These are phyloP conservation scores for Barnettozyma sp. DNA, from an alignment of 805 yeast species.

Conservation along the genomic window DNA sequence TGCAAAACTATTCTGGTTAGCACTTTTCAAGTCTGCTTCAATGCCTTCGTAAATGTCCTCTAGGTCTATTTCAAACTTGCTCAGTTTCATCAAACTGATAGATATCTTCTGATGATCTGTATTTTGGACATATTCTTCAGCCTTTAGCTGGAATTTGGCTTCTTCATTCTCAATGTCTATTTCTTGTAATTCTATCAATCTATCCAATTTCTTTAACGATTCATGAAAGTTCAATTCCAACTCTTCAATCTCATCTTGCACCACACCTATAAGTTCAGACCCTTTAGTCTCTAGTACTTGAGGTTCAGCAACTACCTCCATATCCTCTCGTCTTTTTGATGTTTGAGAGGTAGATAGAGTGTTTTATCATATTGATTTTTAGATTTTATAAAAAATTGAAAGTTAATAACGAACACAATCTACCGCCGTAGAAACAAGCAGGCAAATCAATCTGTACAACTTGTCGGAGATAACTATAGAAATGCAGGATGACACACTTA, in stretches of 20 bases:
- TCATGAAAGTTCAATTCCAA: conserved; percentile 10
- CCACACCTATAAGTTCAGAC: conserved; percentile 1
- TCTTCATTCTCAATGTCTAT: conserved; percentile 11
- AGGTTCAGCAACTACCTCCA: too few relatives aligned
- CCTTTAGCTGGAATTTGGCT: conserved; percentile 5
- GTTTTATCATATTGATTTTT: too few relatives aligned
- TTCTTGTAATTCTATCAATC: conserved; percentile 14
- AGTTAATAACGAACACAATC: too few relatives aligned
- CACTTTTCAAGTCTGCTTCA: conserved; percentile 2
- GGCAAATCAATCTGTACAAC: too few relatives aligned
- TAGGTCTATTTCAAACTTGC: conserved; percentile 14
- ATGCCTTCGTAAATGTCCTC: conserved; percentile 9
- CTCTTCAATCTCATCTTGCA: conserved; percentile 10
- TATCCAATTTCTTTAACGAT: conserved; percentile 11
- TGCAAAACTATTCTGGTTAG: conserved; percentile 10
- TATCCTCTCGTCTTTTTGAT: too few relatives aligned
- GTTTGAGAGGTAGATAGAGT: too few relatives aligned
- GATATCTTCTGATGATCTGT: conserved; percentile 1
- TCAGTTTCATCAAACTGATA: conserved; percentile 6
- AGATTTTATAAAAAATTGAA: too few relatives aligned
- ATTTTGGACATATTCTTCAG: conserved; percentile 1
- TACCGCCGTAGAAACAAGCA: too few relatives aligned
- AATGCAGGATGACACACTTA: too few relatives aligned
- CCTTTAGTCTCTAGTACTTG: conserved; percentile 3
- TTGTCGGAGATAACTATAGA: too few relatives aligned